Evolutionary conservation across 208 protist genomes (phyloP).

Genomic region (Trypanosoma mega): DNA sequence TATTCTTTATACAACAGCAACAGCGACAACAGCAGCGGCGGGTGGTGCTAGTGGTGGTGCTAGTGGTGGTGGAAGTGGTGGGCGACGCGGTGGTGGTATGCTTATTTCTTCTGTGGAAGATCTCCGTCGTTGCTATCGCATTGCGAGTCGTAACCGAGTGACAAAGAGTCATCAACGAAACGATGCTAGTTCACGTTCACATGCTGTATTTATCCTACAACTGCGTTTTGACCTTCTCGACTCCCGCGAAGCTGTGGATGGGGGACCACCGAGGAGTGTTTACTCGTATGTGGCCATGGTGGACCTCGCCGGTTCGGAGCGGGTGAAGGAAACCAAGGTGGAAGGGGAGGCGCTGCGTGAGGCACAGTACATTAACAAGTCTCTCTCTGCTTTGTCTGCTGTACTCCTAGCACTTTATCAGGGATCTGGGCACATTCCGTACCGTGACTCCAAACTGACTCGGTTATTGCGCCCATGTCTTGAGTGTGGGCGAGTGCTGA

Average conservation of each 20-base stretch:
- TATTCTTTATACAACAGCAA: no score
- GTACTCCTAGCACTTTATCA: slow-evolving; percentile 82
- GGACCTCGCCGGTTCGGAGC: slow-evolving; percentile 97
- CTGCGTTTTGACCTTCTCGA: slow-evolving; percentile 67
- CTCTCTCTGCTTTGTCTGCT: slow-evolving; percentile 81
- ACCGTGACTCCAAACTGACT: slow-evolving; percentile 92
- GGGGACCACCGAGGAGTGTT: slow-evolving; percentile 27
- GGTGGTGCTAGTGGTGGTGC: no score
- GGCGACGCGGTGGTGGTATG: slow-evolving; percentile 65
- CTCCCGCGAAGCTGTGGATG: background rate
- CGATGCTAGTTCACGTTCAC: slow-evolving; percentile 81
- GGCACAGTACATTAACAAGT: slow-evolving; percentile 93
- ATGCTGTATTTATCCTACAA: slow-evolving; percentile 86
- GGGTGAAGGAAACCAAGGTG: slow-evolving; percentile 89
- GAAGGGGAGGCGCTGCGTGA: slow-evolving; percentile 72
- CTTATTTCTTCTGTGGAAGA: slow-evolving; percentile 59
- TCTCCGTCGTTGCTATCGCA: slow-evolving; percentile 56
- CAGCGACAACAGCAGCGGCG: no score
- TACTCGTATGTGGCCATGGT: slow-evolving; percentile 92
- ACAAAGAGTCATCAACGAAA: slow-evolving; percentile 68
- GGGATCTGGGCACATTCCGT: slow-evolving; percentile 80
- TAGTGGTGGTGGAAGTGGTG: no score
- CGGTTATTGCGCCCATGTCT: slow-evolving; percentile 86
- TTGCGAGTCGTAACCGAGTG: slow-evolving; percentile 75
- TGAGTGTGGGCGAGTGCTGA: slow-evolving; percentile 73